phyloP scores from a whole-genome alignment of 2,329 filamentous ascomycete species.

The Colletotrichum scovillei region DNA sequence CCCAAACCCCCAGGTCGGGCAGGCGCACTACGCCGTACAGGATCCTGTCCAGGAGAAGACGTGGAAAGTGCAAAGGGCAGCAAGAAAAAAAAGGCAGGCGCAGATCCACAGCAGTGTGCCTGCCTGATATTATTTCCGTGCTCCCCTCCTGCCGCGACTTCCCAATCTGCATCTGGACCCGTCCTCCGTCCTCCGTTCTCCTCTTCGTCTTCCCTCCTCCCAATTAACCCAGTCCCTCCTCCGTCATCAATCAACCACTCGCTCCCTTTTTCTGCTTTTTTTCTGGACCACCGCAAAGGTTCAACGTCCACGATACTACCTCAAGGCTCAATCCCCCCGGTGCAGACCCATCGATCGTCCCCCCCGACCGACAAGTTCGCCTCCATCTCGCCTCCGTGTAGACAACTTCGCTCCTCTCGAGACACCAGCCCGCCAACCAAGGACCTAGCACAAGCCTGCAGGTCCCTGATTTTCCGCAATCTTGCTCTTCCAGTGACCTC shows the following conservation, averaged over 20 bases:
- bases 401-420: constrained; percentile 13
- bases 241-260: neutral
- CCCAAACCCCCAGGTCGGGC: neutral
- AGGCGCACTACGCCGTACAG: neutral
- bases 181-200: constrained; percentile 4
- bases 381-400: constrained; percentile 29
- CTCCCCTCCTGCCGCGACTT: neutral
- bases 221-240: neutral
- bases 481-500: constrained; percentile 13
- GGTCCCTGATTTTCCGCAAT: neutral
- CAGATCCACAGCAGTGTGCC: neutral
- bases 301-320: constrained; percentile 11
- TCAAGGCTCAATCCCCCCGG: constrained; percentile 1
- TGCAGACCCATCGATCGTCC: constrained; percentile 26
- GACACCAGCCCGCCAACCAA: constrained; percentile 1
- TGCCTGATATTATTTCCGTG: constrained; percentile 2
- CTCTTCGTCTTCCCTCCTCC: neutral
- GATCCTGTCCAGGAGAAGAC: neutral
- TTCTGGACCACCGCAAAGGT: neutral
- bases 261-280: neutral
- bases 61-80: neutral
- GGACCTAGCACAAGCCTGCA: neutral
- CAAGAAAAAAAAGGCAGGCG: neutral
- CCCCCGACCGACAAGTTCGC: constrained; percentile 28
- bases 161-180: neutral